A percentile compares a stretch with the other conserved stretches of the same genome.
Evolutionary conservation across 768 basidiomycete species (phyloP).

Genomic region (Naganishia antarctica): DNA sequence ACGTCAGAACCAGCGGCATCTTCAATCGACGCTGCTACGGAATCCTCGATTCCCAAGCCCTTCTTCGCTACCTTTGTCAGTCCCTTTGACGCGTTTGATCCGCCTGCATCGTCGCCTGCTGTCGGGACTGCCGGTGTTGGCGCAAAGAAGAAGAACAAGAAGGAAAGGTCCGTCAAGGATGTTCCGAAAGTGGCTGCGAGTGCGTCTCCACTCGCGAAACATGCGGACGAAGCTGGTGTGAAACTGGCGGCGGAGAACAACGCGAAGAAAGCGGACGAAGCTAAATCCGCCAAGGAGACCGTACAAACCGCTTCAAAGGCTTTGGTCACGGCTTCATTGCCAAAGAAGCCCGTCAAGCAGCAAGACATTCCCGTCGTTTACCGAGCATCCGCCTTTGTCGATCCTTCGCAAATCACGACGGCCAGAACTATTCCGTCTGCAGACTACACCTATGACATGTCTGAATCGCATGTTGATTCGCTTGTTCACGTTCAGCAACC

Average conservation of each 20-base stretch:
- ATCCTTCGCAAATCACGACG: background rate
- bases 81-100: constrained; percentile 25
- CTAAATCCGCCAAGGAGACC: background rate
- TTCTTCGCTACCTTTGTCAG: constrained; percentile 21
- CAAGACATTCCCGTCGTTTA: constrained; percentile 3
- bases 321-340: background rate
- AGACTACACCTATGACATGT: constrained; percentile 4
- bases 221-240: too few relatives aligned
- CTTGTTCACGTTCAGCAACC: constrained; percentile 4
- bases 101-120: background rate
- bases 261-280: background rate
- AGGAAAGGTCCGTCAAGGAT: constrained; percentile 5
- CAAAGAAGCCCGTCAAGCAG: constrained; percentile 3
- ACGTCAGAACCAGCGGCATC: too few relatives aligned
- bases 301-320: background rate
- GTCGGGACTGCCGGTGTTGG: background rate
- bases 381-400: constrained; percentile 1
- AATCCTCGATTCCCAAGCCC: background rate
- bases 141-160: constrained; percentile 17
- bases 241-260: background rate
- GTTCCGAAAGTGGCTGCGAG: background rate
- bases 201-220: background rate
- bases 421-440: background rate
- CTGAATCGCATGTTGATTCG: background rate
- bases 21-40: background rate